Evolutionary conservation across 192 early-diverging fungal species (phyloP), one percentile per base, ranked within the genome.

Genomic region (Chytriomyces sp.): DNA sequence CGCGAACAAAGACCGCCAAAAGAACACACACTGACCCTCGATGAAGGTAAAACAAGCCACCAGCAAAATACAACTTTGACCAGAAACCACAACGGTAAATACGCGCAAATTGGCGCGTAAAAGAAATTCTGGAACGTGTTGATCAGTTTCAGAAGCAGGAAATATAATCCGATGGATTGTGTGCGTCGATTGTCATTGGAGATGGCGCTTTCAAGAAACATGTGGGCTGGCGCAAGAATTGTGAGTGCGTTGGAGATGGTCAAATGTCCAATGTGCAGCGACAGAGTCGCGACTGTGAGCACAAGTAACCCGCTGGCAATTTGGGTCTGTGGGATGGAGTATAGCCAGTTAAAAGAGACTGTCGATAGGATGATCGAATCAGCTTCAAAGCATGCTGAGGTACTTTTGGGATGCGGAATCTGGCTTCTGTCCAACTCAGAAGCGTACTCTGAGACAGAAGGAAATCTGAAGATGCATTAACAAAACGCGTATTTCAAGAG

Each of bases 1-100:
- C n/a, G n/a, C n/a, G n/a, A 0, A 2, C 28, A 2, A 35, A 35
- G 28, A 35, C 28, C 2, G 28, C 0, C 53, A 20, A 57, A 57
- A n/a, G 3, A 20, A 57, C 11, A 68, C 26, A 13, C 0, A 16
- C 28, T 61, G 10, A 73, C 71, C 71, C 60, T 13, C n/a, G 71
- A 46, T 2, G 20, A 10, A 1, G 71, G 71, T 7, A 73, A 45
- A 35, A 60, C 60, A 53, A 62, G 7, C 71, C 71, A 73, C 71
- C 71, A 73, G 44, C 71, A 73, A n/a, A 60, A n/a, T 1, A 28
- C 53, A 4, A 73, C 71, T 62, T 73, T 73, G 16, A 60, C 53
- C 71, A 73, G n/a, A 26, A 73, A 73, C 50, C 50, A 73, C 35
- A 73, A 20, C 2, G 71, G 71, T 7, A 73, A 47, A 62, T 46